Evolutionary conservation across 2,329 filamentous ascomycete species (phyloP).

Genomic region (Penicillium paneum): DNA sequence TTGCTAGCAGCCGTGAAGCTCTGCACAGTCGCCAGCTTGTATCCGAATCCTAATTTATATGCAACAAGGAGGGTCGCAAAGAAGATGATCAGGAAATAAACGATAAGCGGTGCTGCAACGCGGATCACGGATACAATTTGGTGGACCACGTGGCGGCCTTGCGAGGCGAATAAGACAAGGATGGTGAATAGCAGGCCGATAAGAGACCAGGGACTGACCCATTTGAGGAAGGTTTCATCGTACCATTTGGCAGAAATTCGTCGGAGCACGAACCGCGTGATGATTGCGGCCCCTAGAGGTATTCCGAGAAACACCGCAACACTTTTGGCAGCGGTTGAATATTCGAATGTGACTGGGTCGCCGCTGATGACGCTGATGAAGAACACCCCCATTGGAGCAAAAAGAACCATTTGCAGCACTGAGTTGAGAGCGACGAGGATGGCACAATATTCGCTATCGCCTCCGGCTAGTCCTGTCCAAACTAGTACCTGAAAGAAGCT

Average conservation of each 20-base stretch:
- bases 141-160: conserved; percentile 71
- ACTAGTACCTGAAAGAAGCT: conserved; percentile 55
- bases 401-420: conserved; percentile 69
- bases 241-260: conserved; percentile 60
- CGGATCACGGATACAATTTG: conserved; percentile 80
- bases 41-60: conserved; percentile 68
- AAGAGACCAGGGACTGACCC: conserved; percentile 69
- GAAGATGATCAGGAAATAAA: conserved; percentile 79
- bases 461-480: conserved; percentile 74
- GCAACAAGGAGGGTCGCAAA: conserved; percentile 62
- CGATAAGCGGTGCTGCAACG: conserved; percentile 73
- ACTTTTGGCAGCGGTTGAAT: conserved; percentile 69
- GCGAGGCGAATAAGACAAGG: conserved; percentile 77
- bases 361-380: conserved; percentile 68
- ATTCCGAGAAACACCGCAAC: conserved; percentile 85
- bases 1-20: conserved; percentile 89
- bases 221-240: conserved; percentile 65
- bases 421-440: conserved; percentile 75
- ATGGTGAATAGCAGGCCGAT: conserved; percentile 86
- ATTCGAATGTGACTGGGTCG: conserved; percentile 50
- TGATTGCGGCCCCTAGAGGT: conserved; percentile 73
- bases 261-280: conserved; percentile 66
- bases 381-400: conserved; percentile 65
- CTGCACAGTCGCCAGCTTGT: conserved; percentile 68
- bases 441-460: conserved; percentile 78